A percentile compares a stretch with the other conserved stretches of the same genome.
Evolutionary conservation across 495 filamentous ascomycete species (phyloP).

Genomic region (Evansstolkia leycettana): DNA sequence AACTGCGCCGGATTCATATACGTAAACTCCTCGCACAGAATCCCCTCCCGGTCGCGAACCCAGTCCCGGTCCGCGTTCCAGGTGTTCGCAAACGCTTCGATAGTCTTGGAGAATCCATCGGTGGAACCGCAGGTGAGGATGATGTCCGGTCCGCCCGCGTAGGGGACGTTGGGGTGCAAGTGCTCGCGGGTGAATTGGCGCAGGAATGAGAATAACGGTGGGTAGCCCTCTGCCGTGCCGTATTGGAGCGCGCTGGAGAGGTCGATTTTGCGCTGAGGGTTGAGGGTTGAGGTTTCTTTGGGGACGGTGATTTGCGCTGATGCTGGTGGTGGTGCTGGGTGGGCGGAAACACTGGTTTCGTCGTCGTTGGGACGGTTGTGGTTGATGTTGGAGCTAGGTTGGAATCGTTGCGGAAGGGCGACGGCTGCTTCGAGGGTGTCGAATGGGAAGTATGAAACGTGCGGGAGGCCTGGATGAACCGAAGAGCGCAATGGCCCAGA

Average conservation of each 20-base stretch:
- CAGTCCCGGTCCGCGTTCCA: conserved; percentile 60
- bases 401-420: conserved; percentile 60
- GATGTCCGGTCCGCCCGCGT: conserved; percentile 61
- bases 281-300: conserved; percentile 40
- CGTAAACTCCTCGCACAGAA: conserved; percentile 66
- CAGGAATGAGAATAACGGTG: conserved; percentile 60
- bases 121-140: conserved; percentile 69
- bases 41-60: conserved; percentile 51
- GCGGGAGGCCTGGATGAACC: conserved; percentile 52
- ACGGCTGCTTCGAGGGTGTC: conserved; percentile 78
- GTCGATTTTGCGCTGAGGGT: conserved; percentile 59
- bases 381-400: conserved; percentile 42
- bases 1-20: conserved; percentile 66
- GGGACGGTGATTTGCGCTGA: conserved; percentile 54
- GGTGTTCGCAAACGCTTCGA: conserved; percentile 58
- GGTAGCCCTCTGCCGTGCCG: conserved; percentile 64
- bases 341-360: too few species aligned
- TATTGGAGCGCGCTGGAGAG: conserved; percentile 77
- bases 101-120: conserved; percentile 67
- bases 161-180: conserved; percentile 72
- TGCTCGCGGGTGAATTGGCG: conserved; percentile 63
- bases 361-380: too few species aligned
- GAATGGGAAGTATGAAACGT: conserved; percentile 73
- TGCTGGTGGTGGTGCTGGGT: conserved; percentile 12
- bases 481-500: background rate